Evolutionary conservation across 2,329 filamentous ascomycete species (phyloP).

Genomic region (Botrytis fragariae): DNA sequence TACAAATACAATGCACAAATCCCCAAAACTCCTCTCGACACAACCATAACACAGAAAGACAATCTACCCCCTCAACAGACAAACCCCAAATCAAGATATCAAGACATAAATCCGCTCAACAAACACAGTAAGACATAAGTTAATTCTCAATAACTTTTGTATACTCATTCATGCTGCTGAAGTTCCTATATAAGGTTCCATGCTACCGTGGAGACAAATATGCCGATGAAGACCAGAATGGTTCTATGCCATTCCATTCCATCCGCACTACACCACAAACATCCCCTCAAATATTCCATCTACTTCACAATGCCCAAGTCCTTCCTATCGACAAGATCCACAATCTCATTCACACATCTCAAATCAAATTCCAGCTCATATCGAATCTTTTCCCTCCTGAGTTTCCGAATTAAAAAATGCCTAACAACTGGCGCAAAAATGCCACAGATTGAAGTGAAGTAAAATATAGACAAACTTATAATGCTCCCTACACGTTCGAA

Average conservation of each 20-base stretch:
- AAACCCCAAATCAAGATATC: not conserved
- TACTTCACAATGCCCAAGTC: not conserved
- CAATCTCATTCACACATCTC: not conserved
- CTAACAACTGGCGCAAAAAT: not conserved
- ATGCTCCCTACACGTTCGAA: not conserved
- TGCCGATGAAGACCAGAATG: not conserved
- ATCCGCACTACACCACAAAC: not conserved
- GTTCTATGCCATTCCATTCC: not conserved
- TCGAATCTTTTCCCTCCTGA: not conserved
- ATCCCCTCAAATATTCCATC: not conserved
- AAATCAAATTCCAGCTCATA: not conserved
- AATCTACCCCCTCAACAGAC: not conserved
- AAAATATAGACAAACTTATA: conserved; percentile 6
- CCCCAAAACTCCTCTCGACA: too few species aligned
- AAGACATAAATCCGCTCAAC: not conserved
- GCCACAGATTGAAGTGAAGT: not conserved
- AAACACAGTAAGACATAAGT: not conserved
- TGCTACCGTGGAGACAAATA: not conserved
- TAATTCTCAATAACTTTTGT: conserved; percentile 2
- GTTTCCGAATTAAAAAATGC: not conserved
- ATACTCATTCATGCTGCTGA: not conserved
- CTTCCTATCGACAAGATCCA: not conserved
- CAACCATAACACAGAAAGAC: too few species aligned
- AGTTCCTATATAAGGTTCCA: conserved; percentile 2
- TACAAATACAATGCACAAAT: too few species aligned